Percentiles rank a stretch among this genome's conserved stretches.
Evolutionary conservation across 2,329 filamentous ascomycete genomes (phyloP).

Genomic region (Aspergillus viridinutans): DNA sequence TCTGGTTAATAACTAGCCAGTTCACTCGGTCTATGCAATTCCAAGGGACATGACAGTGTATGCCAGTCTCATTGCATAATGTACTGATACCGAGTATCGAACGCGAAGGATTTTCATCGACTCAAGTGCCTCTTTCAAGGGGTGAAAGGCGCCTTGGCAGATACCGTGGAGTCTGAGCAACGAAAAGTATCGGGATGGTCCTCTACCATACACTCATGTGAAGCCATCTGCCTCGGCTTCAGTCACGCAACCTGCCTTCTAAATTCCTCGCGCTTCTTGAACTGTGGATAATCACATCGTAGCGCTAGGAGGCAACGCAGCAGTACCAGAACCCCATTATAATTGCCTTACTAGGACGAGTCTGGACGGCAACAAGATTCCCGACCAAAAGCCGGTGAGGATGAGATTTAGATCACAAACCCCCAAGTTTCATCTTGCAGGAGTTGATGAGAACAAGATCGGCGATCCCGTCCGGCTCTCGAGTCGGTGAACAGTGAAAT

Average conservation of each 20-base stretch:
- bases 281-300: no score
- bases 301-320: background rate
- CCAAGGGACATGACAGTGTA: background rate
- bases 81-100: background rate
- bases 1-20: no score
- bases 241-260: no score
- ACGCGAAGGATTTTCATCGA: background rate
- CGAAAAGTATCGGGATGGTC: background rate
- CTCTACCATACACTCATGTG: background rate
- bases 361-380: background rate
- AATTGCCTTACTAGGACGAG: background rate
- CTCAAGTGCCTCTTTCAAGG: background rate
- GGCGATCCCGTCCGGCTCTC: background rate
- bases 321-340: background rate
- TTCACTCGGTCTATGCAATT: background rate
- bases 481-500: background rate
- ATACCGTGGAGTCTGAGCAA: background rate
- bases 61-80: background rate
- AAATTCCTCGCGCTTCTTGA: no score
- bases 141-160: background rate
- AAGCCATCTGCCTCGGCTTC: background rate
- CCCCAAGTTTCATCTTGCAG: background rate
- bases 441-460: background rate
- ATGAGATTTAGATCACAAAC: background rate
- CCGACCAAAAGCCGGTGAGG: background rate